Conservation (phyloP, 495 filamentous ascomycete species). For the Penicillium coffeae region DNA sequence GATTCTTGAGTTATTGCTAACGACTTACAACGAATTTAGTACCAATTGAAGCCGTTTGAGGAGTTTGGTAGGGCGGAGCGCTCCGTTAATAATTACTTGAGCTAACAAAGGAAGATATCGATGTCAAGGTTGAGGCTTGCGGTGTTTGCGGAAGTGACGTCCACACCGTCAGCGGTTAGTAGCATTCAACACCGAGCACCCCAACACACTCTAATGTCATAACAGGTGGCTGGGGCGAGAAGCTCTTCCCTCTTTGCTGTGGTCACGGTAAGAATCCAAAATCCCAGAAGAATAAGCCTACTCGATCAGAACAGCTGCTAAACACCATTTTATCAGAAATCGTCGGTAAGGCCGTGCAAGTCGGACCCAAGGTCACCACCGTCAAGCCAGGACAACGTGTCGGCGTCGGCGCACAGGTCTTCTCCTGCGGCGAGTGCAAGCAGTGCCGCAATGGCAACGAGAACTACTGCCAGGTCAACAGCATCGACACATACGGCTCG, state of each 20-base stretch:
- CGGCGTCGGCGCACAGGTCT: conserved; percentile 74
- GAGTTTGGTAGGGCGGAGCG: conserved; percentile 44
- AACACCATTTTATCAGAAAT: conserved; percentile 45
- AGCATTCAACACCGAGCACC: background rate
- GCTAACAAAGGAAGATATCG: no score
- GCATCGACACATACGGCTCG: conserved; percentile 60
- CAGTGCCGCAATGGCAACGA: conserved; percentile 70
- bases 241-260: conserved; percentile 64
- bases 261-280: conserved; percentile 50
- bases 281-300: background rate
- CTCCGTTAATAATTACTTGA: no score
- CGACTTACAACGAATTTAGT: conserved; percentile 36
- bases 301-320: background rate
- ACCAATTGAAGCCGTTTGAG: conserved; percentile 74
- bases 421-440: conserved; percentile 66
- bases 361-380: conserved; percentile 61
- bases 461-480: conserved; percentile 69
- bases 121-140: conserved; percentile 68
- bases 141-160: conserved; percentile 79
- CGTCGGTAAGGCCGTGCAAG: conserved; percentile 65
- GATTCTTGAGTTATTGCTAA: background rate
- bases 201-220: background rate
- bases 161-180: conserved; percentile 62
- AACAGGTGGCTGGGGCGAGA: conserved; percentile 65
- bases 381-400: conserved; percentile 74